Percentiles rank a stretch among this genome's conserved stretches.
Conservation (phyloP, 2,329 filamentous ascomycete genomes). For the Oidium heveae region DNA sequence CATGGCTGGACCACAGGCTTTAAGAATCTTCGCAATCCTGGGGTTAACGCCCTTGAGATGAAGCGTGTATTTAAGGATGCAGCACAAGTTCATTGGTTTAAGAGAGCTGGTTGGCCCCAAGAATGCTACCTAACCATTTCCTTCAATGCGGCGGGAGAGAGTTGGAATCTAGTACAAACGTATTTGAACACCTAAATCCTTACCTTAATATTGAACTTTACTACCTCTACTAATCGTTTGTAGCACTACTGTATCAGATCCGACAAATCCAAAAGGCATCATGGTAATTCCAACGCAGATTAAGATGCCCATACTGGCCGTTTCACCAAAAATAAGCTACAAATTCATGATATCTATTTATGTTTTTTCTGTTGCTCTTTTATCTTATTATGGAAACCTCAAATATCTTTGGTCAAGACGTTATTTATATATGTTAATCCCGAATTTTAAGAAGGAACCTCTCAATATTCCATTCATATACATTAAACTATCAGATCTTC, state of each 20-base stretch:
- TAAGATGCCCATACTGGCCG: slow-evolving; percentile 9
- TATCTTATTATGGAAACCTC: slow-evolving; percentile 16
- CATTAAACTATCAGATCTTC: slow-evolving; percentile 9
- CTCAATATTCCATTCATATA: slow-evolving; percentile 12
- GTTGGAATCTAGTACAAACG: slow-evolving; percentile 53
- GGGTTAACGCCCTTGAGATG: slow-evolving; percentile 25
- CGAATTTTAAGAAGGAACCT: slow-evolving; percentile 7
- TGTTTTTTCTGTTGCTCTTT: slow-evolving; percentile 15
- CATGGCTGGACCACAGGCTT: slow-evolving; percentile 40
- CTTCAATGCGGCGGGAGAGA: slow-evolving; percentile 46
- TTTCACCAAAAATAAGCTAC: slow-evolving; percentile 11
- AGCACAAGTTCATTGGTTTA: slow-evolving; percentile 36
- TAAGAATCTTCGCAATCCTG: slow-evolving; percentile 20
- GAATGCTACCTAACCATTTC: slow-evolving; percentile 50
- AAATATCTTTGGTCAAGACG: slow-evolving; percentile 12
- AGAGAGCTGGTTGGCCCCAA: slow-evolving; percentile 41
- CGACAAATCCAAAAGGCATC: slow-evolving; percentile 1
- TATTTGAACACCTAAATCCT: slow-evolving; percentile 10
- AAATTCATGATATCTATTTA: slow-evolving; percentile 14
- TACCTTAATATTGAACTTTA: not conserved
- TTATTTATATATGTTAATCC: slow-evolving; percentile 9
- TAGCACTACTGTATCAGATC: not conserved
- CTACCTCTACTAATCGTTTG: not conserved
- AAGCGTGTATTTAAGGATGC: slow-evolving; percentile 33
- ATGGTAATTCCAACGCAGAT: slow-evolving; percentile 1